phyloP scores from a whole-genome alignment of 352 stramenopile genomes.

The Pythium volutum region DNA sequence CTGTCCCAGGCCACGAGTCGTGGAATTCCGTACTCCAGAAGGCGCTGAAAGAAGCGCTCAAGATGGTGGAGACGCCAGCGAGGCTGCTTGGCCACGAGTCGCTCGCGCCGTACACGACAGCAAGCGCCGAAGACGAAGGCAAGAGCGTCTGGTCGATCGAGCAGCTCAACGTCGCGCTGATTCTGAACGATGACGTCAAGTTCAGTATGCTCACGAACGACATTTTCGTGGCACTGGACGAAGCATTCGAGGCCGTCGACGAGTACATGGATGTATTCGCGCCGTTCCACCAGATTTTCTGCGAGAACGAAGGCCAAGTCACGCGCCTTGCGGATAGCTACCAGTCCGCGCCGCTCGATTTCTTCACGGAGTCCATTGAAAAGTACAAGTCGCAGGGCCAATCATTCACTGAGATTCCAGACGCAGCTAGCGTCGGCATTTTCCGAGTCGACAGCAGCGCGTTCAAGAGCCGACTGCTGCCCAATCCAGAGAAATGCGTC shows the following conservation, averaged over 20 bases:
- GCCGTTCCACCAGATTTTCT: conserved; percentile 85
- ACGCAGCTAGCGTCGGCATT: conserved; percentile 87
- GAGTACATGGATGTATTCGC: conserved; percentile 90
- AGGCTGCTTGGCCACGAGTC: conserved; percentile 79
- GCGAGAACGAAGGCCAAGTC: conserved; percentile 81
- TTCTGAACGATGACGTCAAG: conserved; percentile 79
- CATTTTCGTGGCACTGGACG: conserved; percentile 79
- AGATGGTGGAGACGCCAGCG: conserved; percentile 86
- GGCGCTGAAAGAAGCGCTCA: conserved; percentile 81
- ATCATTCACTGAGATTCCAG: conserved; percentile 83
- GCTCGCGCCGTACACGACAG: conserved; percentile 72
- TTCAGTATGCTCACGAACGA: conserved; percentile 84
- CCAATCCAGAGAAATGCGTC: conserved; percentile 88
- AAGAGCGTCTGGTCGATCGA: conserved; percentile 80
- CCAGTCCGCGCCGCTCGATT: conserved; percentile 63
- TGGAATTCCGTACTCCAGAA: conserved; percentile 71
- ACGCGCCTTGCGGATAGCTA: conserved; percentile 64
- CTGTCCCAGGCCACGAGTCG: conserved; percentile 56
- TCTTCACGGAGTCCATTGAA: conserved; percentile 79
- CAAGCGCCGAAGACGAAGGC: conserved; percentile 79
- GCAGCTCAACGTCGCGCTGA: conserved; percentile 73
- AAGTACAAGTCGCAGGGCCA: conserved; percentile 77
- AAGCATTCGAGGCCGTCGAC: conserved; percentile 76
- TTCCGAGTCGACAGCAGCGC: conserved; percentile 88
- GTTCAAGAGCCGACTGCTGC: conserved; percentile 88